These are phyloP conservation scores for Ophiostoma quercus DNA, from an alignment of 2,329 filamentous ascomycete genomes.

Conservation along the genomic window DNA sequence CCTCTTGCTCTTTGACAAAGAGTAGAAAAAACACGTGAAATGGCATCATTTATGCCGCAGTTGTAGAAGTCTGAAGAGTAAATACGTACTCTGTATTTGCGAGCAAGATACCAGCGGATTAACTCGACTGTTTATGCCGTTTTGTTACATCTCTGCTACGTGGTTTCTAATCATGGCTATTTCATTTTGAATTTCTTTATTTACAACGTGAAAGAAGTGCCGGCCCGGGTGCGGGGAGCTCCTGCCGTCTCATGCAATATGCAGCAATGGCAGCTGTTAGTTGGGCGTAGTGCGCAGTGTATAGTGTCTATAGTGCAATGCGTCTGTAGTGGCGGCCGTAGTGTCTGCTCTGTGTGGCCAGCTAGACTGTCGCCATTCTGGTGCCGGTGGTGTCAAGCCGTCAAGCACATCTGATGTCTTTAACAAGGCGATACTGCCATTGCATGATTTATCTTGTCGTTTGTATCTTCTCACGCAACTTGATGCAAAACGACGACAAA, in stretches of 20 bases:
- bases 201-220: background rate
- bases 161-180: background rate
- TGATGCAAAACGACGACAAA: background rate
- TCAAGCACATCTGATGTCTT: background rate
- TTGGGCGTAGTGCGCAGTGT: background rate
- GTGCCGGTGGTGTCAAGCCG: background rate
- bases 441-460: background rate
- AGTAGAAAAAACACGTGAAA: constrained; percentile 6
- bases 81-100: too few relatives aligned
- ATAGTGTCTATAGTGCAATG: background rate
- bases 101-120: background rate
- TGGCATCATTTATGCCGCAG: background rate
- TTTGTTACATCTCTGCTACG: background rate
- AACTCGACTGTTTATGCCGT: background rate
- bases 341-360: background rate
- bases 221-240: background rate
- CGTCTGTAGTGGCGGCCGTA: background rate
- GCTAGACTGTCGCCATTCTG: background rate
- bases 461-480: background rate
- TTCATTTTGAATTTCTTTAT: too few relatives aligned
- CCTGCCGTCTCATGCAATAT: background rate
- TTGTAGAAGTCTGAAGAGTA: too few relatives aligned
- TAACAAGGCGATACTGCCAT: background rate
- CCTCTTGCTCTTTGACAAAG: background rate
- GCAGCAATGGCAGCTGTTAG: background rate